These are phyloP conservation scores for Gilbertella persicaria DNA, from an alignment of 371 early-diverging fungal genomes.

Conservation along the genomic window DNA sequence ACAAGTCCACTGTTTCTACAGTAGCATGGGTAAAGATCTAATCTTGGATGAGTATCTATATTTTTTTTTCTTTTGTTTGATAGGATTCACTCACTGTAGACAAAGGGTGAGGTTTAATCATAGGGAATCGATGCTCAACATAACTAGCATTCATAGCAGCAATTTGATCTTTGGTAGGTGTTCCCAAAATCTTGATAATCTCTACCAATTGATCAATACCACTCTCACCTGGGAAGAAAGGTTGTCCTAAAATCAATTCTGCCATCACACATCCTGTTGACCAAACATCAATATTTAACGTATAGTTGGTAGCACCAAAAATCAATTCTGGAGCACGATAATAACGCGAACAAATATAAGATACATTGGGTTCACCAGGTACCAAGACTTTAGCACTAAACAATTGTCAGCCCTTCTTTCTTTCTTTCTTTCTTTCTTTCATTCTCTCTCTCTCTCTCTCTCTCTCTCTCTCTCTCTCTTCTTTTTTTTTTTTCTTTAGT, in stretches of 20 bases:
- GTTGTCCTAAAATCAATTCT: conserved; percentile 95
- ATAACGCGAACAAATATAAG: conserved; percentile 98
- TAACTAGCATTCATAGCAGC: conserved; percentile 96
- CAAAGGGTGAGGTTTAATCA: conserved; percentile 94
- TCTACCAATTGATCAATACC: conserved; percentile 99
- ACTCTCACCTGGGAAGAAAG: conserved; percentile 98
- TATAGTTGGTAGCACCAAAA: conserved; percentile 96
- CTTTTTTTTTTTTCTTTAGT: not conserved
- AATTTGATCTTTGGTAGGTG: conserved; percentile 95
- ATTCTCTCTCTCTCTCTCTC: not conserved
- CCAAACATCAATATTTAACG: conserved; percentile 94
- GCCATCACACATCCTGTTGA: conserved; percentile 99
- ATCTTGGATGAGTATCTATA: too few species aligned
- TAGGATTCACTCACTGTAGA: conserved; percentile 58
- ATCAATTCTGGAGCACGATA: conserved; percentile 99
- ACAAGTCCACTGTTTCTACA: conserved; percentile 84
- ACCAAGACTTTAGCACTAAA: conserved; percentile 92
- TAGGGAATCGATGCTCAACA: conserved; percentile 97
- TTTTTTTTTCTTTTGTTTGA: too few species aligned
- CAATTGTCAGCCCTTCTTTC: not conserved
- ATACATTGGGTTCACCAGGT: conserved; percentile 94
- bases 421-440: not conserved
- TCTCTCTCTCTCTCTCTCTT: not conserved
- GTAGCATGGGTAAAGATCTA: conserved; percentile 71
- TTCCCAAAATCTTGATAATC: conserved; percentile 99